A percentile compares a stretch with the other conserved stretches of the same genome.
Evolutionary conservation across 2,329 filamentous ascomycete genomes (phyloP).

Genomic region (Pseudocercospora pini-densiflorae): DNA sequence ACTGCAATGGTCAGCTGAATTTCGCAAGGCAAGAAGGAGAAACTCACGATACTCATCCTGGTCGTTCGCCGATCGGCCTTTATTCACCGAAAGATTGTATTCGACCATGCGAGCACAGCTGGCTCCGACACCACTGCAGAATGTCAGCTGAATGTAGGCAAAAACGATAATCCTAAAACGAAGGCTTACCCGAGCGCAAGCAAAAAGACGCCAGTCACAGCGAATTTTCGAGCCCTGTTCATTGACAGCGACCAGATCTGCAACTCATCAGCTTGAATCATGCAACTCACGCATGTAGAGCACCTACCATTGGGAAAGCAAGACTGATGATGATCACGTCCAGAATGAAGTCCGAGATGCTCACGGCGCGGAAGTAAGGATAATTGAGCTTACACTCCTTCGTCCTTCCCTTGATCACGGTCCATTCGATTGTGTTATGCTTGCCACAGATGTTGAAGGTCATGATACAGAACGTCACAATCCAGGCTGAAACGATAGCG

Average conservation of each 20-base stretch:
- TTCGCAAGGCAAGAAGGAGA: background rate
- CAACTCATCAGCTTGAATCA: background rate
- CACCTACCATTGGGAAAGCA: slow-evolving; percentile 12
- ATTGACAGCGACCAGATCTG: too few relatives aligned
- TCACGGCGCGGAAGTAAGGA: slow-evolving; percentile 7
- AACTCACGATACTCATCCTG: too few relatives aligned
- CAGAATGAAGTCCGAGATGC: slow-evolving; percentile 11
- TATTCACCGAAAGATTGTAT: background rate
- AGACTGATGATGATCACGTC: slow-evolving; percentile 7
- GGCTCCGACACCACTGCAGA: too few relatives aligned
- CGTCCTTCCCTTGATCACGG: background rate
- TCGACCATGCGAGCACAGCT: background rate
- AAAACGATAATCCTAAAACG: too few relatives aligned
- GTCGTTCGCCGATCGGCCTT: background rate
- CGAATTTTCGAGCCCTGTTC: too few relatives aligned
- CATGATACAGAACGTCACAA: slow-evolving; percentile 13
- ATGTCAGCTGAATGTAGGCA: too few relatives aligned
- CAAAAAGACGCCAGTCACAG: too few relatives aligned
- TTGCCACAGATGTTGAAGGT: slow-evolving; percentile 9
- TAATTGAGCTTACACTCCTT: slow-evolving; percentile 9
- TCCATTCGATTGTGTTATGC: slow-evolving; percentile 8
- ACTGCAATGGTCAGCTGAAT: background rate
- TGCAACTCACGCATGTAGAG: too few relatives aligned
- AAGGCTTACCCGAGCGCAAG: background rate
- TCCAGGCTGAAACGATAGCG: slow-evolving; percentile 8